Evolutionary conservation across 768 basidiomycete genomes (phyloP).

Genomic region (Boletus insuetus): DNA sequence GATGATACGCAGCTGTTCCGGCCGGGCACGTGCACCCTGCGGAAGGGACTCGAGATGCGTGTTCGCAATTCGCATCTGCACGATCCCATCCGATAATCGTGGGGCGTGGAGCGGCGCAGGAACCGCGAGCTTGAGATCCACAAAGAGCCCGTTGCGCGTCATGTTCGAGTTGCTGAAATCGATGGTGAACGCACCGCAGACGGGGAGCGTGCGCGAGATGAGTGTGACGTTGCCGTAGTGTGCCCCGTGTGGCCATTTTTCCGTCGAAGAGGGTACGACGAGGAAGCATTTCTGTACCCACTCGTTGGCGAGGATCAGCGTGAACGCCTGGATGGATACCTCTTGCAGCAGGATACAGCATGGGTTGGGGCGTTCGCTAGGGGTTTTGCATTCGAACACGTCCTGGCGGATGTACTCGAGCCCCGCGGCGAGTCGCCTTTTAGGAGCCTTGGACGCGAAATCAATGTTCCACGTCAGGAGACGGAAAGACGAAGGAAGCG

Average conservation of each 20-base stretch:
- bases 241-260: conserved; percentile 52
- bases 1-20: conserved; percentile 53
- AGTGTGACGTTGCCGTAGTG: conserved; percentile 71
- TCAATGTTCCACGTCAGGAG: conserved; percentile 77
- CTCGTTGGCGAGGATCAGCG: conserved; percentile 47
- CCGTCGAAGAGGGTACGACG: conserved; percentile 51
- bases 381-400: conserved; percentile 45
- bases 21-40: conserved; percentile 40
- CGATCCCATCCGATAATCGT: conserved; percentile 35
- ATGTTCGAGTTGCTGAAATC: conserved; percentile 51
- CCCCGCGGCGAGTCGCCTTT: conserved; percentile 45
- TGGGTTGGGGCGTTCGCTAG: conserved; percentile 46
- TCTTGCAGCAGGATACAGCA: conserved; percentile 73
- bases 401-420: conserved; percentile 55
- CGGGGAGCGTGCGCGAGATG: conserved; percentile 52
- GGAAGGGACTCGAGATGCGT: conserved; percentile 72
- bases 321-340: conserved; percentile 46
- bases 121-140: conserved; percentile 49
- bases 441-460: conserved; percentile 36
- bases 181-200: conserved; percentile 48
- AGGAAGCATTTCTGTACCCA: conserved; percentile 66
- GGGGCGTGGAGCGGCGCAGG: conserved; percentile 31
- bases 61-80: conserved; percentile 61
- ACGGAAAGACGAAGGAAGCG: conserved; percentile 44
- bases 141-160: conserved; percentile 55